These are phyloP conservation scores for Leucocoprinus sp. DNA, from an alignment of 768 basidiomycete genomes.

Conservation along the genomic window DNA sequence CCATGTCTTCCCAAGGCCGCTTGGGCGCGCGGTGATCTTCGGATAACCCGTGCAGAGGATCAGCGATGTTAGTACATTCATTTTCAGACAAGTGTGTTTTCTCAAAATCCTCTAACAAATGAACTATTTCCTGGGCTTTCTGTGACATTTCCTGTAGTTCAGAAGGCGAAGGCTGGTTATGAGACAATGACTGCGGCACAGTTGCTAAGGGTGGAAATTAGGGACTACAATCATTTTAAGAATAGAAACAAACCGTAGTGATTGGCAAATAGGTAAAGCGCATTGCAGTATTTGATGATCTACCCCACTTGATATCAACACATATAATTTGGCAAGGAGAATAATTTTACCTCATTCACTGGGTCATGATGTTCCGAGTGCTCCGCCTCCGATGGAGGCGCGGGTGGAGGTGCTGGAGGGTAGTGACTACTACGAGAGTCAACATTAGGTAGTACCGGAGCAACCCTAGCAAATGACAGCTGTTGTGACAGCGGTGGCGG, in stretches of 20 bases:
- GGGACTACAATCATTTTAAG: conserved; percentile 4
- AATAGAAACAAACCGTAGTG: conserved; percentile 47
- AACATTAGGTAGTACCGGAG: conserved; percentile 18
- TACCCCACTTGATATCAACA: conserved; percentile 20
- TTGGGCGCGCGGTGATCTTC: conserved; percentile 62
- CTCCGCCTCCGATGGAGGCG: conserved; percentile 23
- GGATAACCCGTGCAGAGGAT: conserved; percentile 24
- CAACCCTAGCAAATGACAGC: conserved; percentile 16
- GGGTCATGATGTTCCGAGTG: conserved; percentile 29
- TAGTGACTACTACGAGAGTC: conserved; percentile 14
- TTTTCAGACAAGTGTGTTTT: conserved; percentile 32
- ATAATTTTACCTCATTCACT: conserved; percentile 34
- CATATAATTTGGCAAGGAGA: conserved; percentile 3
- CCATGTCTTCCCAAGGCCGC: conserved; percentile 72
- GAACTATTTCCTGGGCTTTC: conserved; percentile 57
- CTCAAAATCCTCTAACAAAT: conserved; percentile 55
- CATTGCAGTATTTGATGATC: conserved; percentile 55
- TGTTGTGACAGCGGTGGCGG: conserved; percentile 15
- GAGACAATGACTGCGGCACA: conserved; percentile 37
- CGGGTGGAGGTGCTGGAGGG: conserved; percentile 8
- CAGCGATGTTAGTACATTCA: conserved; percentile 25
- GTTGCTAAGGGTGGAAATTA: conserved; percentile 24
- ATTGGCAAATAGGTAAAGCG: conserved; percentile 55
- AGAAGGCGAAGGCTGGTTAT: conserved; percentile 40
- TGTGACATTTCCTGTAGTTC: conserved; percentile 68